phyloP scores from a whole-genome alignment of 202 grass and related monocot species.

The Tripidium arundinaceum region DNA sequence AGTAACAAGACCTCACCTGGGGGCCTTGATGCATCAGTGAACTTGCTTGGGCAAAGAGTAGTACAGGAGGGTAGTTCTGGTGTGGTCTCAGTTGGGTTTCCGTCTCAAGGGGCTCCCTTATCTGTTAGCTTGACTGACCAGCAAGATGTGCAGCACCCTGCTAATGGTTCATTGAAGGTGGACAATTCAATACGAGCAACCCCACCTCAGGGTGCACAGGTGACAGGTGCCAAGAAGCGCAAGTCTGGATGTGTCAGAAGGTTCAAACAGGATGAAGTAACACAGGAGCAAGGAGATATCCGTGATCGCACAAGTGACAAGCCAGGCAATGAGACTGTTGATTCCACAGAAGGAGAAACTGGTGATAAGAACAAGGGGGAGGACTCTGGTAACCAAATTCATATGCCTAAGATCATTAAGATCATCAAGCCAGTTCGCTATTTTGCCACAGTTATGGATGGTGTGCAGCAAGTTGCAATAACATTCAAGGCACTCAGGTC shows the following conservation, averaged over 20 bases:
- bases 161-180: slow-evolving; percentile 40
- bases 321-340: slow-evolving; percentile 46
- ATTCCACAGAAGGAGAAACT: slow-evolving; percentile 64
- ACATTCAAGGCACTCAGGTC: slow-evolving; percentile 82
- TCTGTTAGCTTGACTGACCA: slow-evolving; percentile 43
- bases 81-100: slow-evolving; percentile 16
- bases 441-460: slow-evolving; percentile 45
- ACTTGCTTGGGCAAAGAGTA: slow-evolving; percentile 4
- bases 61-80: slow-evolving; percentile 25
- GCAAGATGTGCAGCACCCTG: slow-evolving; percentile 38
- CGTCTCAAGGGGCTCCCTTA: slow-evolving; percentile 20
- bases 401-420: slow-evolving; percentile 72
- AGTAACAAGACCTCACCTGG: slow-evolving; percentile 16
- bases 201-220: slow-evolving; percentile 47
- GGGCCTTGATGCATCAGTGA: slow-evolving; percentile 12
- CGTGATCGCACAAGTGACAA: slow-evolving; percentile 37
- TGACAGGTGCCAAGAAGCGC: slow-evolving; percentile 95
- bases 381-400: slow-evolving; percentile 31
- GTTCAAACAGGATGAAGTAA: slow-evolving; percentile 52
- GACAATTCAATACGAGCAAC: slow-evolving; percentile 29
- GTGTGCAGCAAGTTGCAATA: slow-evolving; percentile 83
- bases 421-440: slow-evolving; percentile 79
- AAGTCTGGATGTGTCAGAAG: slow-evolving; percentile 88
- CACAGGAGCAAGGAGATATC: slow-evolving; percentile 31
- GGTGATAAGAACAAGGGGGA: slow-evolving; percentile 50